Evolutionary conservation across 768 basidiomycete genomes (phyloP).

Genomic region (Tulasnella sp.): DNA sequence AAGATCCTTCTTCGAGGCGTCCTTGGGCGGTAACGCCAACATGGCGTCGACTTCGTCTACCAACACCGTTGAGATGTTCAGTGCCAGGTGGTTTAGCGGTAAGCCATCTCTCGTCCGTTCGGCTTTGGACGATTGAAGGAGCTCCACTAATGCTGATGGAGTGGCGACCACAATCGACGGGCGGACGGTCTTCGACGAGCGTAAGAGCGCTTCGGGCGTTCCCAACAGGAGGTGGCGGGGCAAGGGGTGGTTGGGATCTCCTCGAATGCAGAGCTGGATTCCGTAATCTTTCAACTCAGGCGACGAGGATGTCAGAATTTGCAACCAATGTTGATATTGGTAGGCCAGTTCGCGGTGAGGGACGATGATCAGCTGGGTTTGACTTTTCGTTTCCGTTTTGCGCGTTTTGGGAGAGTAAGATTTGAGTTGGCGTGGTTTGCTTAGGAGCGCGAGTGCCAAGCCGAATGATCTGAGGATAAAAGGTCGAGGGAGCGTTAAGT

Average conservation of each 20-base stretch:
- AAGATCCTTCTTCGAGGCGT: neutral
- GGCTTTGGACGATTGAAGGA: neutral
- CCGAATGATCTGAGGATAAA: neutral
- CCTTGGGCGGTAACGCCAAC: neutral
- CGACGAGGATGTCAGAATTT: neutral
- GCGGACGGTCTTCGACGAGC: neutral
- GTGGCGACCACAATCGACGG: constrained; percentile 13
- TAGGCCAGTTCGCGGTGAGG: constrained; percentile 19
- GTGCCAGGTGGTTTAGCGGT: neutral
- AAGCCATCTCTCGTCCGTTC: neutral
- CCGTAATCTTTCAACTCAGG: neutral
- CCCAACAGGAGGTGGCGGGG: neutral
- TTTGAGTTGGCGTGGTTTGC: neutral
- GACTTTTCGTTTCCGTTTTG: neutral
- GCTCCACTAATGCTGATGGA: neutral
- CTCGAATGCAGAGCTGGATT: constrained; percentile 16
- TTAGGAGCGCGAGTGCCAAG: constrained; percentile 9
- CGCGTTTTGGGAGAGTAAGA: constrained; percentile 1
- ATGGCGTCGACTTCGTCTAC: constrained; percentile 17
- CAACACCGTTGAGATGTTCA: constrained; percentile 4
- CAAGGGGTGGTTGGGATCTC: constrained; percentile 9
- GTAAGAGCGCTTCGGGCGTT: neutral
- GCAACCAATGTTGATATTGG: constrained; percentile 19
- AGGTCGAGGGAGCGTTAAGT: neutral
- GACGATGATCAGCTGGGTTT: constrained; percentile 13